Evolutionary conservation across 2,329 filamentous ascomycete genomes (phyloP).

Genomic region (Aspergillus caelatus): DNA sequence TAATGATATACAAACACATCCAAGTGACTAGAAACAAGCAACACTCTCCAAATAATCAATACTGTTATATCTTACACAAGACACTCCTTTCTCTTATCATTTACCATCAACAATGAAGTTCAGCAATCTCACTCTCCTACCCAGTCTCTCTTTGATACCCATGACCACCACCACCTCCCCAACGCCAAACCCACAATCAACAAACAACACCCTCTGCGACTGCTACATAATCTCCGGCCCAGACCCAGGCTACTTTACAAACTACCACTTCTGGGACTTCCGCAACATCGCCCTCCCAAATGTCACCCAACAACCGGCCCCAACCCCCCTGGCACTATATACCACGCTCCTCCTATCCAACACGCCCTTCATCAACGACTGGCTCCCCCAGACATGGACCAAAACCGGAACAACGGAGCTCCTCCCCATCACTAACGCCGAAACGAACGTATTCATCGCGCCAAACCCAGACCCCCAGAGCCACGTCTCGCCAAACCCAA

Average conservation of each 20-base stretch:
- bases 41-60: not conserved
- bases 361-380: constrained; percentile 39
- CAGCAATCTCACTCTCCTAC: not conserved
- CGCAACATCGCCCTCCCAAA: constrained; percentile 39
- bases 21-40: not conserved
- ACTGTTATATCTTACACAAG: not conserved
- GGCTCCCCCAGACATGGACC: constrained; percentile 49
- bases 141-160: not conserved
- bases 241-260: constrained; percentile 51
- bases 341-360: constrained; percentile 35
- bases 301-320: not conserved
- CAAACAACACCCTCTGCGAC: constrained; percentile 36
- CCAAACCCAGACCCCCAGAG: constrained; percentile 17
- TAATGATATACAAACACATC: not conserved
- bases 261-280: constrained; percentile 57
- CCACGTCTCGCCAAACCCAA: constrained; percentile 28
- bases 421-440: constrained; percentile 50
- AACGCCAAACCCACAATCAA: not conserved
- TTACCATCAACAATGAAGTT: not conserved
- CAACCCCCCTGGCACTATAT: constrained; percentile 3
- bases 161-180: not conserved
- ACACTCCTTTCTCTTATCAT: not conserved
- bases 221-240: constrained; percentile 51
- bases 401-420: constrained; percentile 30
- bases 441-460: constrained; percentile 51